Evolutionary conservation across 2,329 filamentous ascomycete species (phyloP).

Genomic region (Hawksworthiomyces lignivorus): DNA sequence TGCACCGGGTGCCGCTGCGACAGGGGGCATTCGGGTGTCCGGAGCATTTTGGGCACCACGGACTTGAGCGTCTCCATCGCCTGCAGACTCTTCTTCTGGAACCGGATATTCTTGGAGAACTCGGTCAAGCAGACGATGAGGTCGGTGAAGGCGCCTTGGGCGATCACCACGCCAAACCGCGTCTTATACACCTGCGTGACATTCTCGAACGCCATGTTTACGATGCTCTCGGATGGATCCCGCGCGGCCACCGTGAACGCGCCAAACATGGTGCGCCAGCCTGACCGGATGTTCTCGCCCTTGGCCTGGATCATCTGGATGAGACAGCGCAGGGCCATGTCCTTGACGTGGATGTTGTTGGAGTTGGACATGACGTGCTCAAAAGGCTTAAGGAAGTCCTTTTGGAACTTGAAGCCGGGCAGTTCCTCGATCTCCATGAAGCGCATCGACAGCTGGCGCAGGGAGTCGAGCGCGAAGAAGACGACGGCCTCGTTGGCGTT

Average conservation of each 20-base stretch:
- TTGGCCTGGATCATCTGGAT: constrained; percentile 99
- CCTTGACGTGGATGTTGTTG: constrained; percentile 84
- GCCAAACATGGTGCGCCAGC: constrained; percentile 99
- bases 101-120: constrained; percentile 97
- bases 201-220: constrained; percentile 94
- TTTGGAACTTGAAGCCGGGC: constrained; percentile 98
- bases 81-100: constrained; percentile 96
- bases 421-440: constrained; percentile 98
- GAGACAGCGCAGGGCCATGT: constrained; percentile 90
- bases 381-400: constrained; percentile 97
- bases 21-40: constrained; percentile 88
- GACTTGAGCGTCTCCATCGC: constrained; percentile 93
- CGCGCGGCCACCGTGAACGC: constrained; percentile 93
- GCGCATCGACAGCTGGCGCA: constrained; percentile 93
- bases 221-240: constrained; percentile 90
- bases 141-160: constrained; percentile 93
- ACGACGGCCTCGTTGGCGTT: constrained; percentile 95
- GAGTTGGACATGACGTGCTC: constrained; percentile 96
- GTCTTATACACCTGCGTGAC: constrained; percentile 93
- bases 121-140: constrained; percentile 93
- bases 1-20: constrained; percentile 45
- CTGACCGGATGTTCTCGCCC: constrained; percentile 93
- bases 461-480: constrained; percentile 91
- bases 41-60: constrained; percentile 88
- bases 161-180: constrained; percentile 90